Evolutionary conservation across 1,139 yeast species (phyloP).

Genomic region (Pichia sp.): DNA sequence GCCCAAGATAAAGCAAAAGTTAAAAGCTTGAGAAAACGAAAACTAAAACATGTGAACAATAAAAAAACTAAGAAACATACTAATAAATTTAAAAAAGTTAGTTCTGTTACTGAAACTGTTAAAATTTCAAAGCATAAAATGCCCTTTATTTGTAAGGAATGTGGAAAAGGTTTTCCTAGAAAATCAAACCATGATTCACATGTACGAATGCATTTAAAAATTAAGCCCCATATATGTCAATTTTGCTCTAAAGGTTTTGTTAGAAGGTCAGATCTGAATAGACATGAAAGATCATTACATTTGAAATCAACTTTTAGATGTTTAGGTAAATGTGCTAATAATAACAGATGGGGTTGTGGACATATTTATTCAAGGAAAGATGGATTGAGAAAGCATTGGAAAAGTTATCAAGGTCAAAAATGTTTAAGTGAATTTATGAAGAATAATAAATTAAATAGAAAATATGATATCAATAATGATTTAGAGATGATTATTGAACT

Average conservation of each 20-base stretch:
- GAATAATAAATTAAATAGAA: background rate
- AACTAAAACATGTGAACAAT: too few species aligned
- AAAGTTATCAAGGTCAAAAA: constrained; percentile 8
- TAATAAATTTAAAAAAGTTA: too few species aligned
- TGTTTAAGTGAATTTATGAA: constrained; percentile 8
- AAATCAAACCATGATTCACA: constrained; percentile 93
- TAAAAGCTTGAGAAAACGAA: too few species aligned
- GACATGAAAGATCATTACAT: constrained; percentile 89
- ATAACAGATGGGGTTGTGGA: constrained; percentile 15
- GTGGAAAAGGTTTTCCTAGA: constrained; percentile 83
- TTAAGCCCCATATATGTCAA: constrained; percentile 80
- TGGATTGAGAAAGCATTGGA: constrained; percentile 16
- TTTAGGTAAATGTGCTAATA: constrained; percentile 45
- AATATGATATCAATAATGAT: background rate
- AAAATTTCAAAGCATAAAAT: background rate
- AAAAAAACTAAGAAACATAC: background rate
- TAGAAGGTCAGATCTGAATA: constrained; percentile 85
- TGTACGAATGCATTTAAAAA: constrained; percentile 87
- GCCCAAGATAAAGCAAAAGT: too few species aligned
- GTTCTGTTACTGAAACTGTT: background rate
- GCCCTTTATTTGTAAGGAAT: constrained; percentile 66
- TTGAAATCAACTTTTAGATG: constrained; percentile 89
- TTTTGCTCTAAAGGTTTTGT: constrained; percentile 95
- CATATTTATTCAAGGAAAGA: constrained; percentile 14
- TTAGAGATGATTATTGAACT: constrained; percentile 9